These are phyloP conservation scores for Ceratobasidium sp. DNA, from an alignment of 1,284 basidiomycete species.

Conservation along the genomic window DNA sequence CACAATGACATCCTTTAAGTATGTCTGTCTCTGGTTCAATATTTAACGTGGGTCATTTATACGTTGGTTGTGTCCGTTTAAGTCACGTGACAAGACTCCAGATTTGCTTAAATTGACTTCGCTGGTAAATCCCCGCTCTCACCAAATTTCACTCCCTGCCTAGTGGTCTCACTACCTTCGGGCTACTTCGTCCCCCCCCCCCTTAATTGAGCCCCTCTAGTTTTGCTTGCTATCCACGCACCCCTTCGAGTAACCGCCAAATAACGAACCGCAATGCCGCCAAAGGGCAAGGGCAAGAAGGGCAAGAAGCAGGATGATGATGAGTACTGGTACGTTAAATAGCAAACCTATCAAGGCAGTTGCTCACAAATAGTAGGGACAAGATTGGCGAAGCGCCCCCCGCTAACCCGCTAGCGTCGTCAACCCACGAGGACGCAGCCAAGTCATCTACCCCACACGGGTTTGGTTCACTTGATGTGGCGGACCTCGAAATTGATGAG, in stretches of 20 bases:
- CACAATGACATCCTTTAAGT: no score
- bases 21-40: no score
- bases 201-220: not conserved
- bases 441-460: conserved; percentile 58
- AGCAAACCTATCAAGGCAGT: conserved; percentile 22
- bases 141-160: not conserved
- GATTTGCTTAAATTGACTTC: conserved; percentile 24
- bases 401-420: conserved; percentile 55
- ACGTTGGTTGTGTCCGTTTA: not conserved
- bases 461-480: conserved; percentile 64
- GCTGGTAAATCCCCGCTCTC: conserved; percentile 29
- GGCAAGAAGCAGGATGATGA: conserved; percentile 81
- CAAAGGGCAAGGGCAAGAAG: conserved; percentile 87
- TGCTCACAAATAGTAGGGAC: conserved; percentile 63
- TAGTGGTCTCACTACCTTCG: not conserved
- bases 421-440: conserved; percentile 58
- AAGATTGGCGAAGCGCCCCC: conserved; percentile 71
- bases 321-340: conserved; percentile 75
- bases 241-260: not conserved
- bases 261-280: conserved; percentile 67
- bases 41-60: not conserved
- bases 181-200: not conserved
- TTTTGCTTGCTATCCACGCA: not conserved
- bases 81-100: not conserved
- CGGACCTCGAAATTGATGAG: conserved; percentile 64